Evolutionary conservation across 2,329 filamentous ascomycete species (phyloP).

Genomic region (Ceratocystis harringtonii): DNA sequence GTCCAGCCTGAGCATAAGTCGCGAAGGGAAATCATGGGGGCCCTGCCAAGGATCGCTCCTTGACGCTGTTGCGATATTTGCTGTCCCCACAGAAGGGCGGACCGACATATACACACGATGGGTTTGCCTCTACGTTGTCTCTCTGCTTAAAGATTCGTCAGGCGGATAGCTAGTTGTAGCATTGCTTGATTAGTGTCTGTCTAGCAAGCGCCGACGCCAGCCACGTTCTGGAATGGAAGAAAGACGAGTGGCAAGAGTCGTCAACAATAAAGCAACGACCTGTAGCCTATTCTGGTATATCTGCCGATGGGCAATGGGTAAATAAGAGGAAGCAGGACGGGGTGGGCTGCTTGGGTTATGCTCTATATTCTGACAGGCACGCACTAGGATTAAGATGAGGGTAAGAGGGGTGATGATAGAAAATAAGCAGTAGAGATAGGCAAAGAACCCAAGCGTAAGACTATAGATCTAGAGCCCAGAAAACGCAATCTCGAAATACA

Average conservation of each 20-base stretch:
- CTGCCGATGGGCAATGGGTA: not conserved
- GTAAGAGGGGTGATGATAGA: not conserved
- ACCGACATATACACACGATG: not conserved
- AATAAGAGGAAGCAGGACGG: not conserved
- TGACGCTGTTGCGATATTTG: not conserved
- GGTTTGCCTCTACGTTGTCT: not conserved
- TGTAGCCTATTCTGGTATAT: not conserved
- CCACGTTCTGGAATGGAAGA: not conserved
- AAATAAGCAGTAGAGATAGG: not conserved
- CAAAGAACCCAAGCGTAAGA: not conserved
- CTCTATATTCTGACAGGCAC: conserved; percentile 4
- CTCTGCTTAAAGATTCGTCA: not conserved
- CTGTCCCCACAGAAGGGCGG: not conserved
- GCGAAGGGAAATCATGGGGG: not conserved
- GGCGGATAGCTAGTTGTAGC: too few relatives aligned
- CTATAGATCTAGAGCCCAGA: too few relatives aligned
- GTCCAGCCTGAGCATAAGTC: not conserved
- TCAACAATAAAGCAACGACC: not conserved
- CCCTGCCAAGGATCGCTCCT: not conserved
- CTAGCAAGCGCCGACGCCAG: not conserved
- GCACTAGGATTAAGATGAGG: not conserved
- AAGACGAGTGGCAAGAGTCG: not conserved
- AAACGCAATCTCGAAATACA: too few relatives aligned
- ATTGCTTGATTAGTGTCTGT: not conserved
- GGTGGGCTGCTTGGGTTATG: not conserved